Evolutionary conservation across 495 filamentous ascomycete species (phyloP), one percentile per base, ranked within the genome.

Genomic region (Chaetomium fimeti): DNA sequence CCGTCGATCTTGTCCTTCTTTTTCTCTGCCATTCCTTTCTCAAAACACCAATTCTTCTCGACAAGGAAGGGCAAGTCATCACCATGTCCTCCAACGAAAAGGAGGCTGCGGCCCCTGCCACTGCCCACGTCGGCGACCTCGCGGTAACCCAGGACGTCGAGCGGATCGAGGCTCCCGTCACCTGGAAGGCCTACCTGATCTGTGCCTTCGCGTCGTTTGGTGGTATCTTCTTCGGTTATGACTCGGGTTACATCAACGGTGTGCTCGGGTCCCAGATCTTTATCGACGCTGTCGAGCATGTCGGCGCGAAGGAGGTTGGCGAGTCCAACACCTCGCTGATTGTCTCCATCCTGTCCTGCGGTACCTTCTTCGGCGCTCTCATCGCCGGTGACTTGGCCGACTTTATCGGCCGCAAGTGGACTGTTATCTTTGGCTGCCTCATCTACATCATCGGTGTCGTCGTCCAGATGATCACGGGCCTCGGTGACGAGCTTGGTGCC

Each of bases 341-440:
- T 69, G 86, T 86, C 66, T 89, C 88, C 29, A 89, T 91, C 68
- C 82, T 91, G 24, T 91, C 89, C 29, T 83, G 81, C 68, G 89
- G 89, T 69, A 91, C 89, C 62, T 91, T 91, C 82, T 87, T 90
- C 66, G 89, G 89, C 66, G 87, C 89, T 62, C 72, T 91, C 60
- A 81, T 89, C 54, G 87, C 86, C 29, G 88, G 87, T 77, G 85
- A 88, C 66, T 63, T 90, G 42, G 88, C 88, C 60, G 89, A 91
- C 68, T 82, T 76, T 75, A 79, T 86, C 52, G 89, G 89, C 67
- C 87, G 89, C 72, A 85, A 86, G 42, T 82, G 78, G 49, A 90
- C 88, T 36, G 82, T 91, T 73, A 87, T 91, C 64, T 32, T 74
- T 15, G 88, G 88, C 48, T 90, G 88, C 68, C 22, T 69, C 5